Evolutionary conservation across 768 basidiomycete species (phyloP).

Genomic region (Calocera viscosa): DNA sequence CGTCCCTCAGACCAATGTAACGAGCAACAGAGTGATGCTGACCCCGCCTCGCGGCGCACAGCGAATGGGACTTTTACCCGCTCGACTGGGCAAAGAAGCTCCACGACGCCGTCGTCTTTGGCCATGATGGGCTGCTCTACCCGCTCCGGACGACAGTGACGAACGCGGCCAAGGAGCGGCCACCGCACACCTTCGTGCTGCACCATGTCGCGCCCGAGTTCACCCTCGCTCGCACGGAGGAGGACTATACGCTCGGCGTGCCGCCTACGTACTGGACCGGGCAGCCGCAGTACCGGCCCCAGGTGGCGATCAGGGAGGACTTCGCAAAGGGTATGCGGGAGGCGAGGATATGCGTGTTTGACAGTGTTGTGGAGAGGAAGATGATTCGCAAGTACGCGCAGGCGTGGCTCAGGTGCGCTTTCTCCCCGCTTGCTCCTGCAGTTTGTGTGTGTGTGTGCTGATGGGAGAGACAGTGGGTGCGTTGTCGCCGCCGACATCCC

Average conservation of each 20-base stretch:
- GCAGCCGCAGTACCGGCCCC: slow-evolving; percentile 21
- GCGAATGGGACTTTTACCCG: slow-evolving; percentile 28
- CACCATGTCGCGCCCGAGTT: slow-evolving; percentile 25
- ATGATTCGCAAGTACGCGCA: slow-evolving; percentile 14
- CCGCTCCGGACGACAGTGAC: slow-evolving; percentile 24
- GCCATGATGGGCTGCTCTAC: slow-evolving; percentile 26
- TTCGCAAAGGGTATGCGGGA: slow-evolving; percentile 25
- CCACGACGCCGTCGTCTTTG: slow-evolving; percentile 23
- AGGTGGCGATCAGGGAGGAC: slow-evolving; percentile 20
- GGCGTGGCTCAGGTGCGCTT: slow-evolving; percentile 12
- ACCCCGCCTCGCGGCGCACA: slow-evolving; percentile 15
- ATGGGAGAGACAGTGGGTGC: slow-evolving; percentile 11
- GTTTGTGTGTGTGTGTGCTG: neutral
- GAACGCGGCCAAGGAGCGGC: slow-evolving; percentile 12
- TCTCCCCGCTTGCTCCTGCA: slow-evolving; percentile 1
- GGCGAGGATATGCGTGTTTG: slow-evolving; percentile 26
- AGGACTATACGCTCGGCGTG: slow-evolving; percentile 16
- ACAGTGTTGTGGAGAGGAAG: slow-evolving; percentile 16
- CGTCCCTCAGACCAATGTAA: slow-evolving; percentile 1
- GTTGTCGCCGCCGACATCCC: slow-evolving; percentile 15
- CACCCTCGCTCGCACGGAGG: slow-evolving; percentile 16
- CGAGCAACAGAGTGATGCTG: too few species aligned
- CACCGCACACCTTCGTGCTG: slow-evolving; percentile 13
- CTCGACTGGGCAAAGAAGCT: slow-evolving; percentile 21
- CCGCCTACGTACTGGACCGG: slow-evolving; percentile 22